Conservation (phyloP, 441 rosid species). For the Viola pubescens region DNA sequence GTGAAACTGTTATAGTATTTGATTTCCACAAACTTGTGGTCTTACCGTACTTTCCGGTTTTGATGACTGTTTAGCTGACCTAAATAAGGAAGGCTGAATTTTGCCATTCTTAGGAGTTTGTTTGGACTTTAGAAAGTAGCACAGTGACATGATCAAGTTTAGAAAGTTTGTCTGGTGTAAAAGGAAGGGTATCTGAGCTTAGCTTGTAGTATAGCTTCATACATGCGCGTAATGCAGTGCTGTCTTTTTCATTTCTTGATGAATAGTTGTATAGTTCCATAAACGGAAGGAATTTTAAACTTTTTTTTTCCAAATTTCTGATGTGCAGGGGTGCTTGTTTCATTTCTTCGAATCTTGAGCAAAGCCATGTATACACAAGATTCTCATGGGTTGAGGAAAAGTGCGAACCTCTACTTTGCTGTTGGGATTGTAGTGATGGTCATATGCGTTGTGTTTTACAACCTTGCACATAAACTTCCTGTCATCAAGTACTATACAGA, state of each 20-base stretch:
- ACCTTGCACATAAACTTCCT: constrained; percentile 67
- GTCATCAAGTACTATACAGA: constrained; percentile 65
- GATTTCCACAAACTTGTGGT: too few species aligned
- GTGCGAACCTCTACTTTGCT: constrained; percentile 71
- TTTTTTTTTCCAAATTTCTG: neutral
- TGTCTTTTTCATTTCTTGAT: too few species aligned
- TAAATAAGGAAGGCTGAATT: too few species aligned
- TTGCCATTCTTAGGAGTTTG: too few species aligned
- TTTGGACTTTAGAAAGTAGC: too few species aligned
- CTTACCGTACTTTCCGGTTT: too few species aligned
- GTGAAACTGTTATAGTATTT: too few species aligned
- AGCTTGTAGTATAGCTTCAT: too few species aligned
- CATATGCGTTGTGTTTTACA: constrained; percentile 58
- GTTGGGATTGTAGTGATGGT: constrained; percentile 72
- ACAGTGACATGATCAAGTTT: neutral
- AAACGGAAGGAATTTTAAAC: too few species aligned
- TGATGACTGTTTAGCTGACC: too few species aligned
- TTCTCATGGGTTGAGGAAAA: constrained; percentile 57
- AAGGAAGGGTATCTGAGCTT: neutral
- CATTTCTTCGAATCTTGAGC: constrained; percentile 62
- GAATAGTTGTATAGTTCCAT: too few species aligned
- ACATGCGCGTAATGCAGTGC: too few species aligned
- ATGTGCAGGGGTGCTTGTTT: constrained; percentile 81
- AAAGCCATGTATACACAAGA: constrained; percentile 73
- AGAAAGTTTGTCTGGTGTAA: neutral